Base-by-base conservation (phyloP, 352 stramenopile genomes). In the Peronospora farinosa region DNA sequence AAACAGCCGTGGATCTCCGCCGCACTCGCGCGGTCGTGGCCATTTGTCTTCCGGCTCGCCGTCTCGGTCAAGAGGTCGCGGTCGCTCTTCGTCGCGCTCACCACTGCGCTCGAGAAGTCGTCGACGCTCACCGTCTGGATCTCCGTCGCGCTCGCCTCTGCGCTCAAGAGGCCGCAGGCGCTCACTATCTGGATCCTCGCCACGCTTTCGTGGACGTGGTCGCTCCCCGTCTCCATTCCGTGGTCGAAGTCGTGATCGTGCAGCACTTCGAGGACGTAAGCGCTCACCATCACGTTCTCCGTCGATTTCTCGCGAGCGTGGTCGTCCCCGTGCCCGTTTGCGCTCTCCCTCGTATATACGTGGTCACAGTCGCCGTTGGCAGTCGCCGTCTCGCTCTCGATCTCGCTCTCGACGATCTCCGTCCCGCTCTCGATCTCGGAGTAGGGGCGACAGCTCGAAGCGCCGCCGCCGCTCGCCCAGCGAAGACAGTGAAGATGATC, bases 401-500 rank as follows among this genome's bases (percentile, higher is more conserved):
- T 69, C 68, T 12, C 56, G 60, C 19, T 69, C 68, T 30, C 61
- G 66, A 16, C 54, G 63, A 21, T 72, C 59, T 39, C 54, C 58
- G 8, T 74, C 63, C 31, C 61, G 51, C 28, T 78, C 71, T 6
- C 69, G 57, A 1, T 81, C 69, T 21, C 63, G 60, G 0, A 79
- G 70, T 39, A 57, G 70, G 15, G 58, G 52, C 8, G 62, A 54
- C 13, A 60, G 83, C 36, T 65, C 68, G 13, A 84, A 86, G 44
- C 72, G 80, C 46, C 66, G 58, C 27, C 70, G 65, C 9, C 70
- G 66, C 40, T 65, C 69, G 5, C 38, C 59, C 17, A 74, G 72
- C 42, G 69, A 83, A 39, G 60, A 64, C 33, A 79, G 72, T 32
- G 70, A 72, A 19, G 70, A 88, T 45, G 85, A 95, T 38, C 85